Conservation (phyloP, 208 protist species). For the Blechomonas ayalai region DNA sequence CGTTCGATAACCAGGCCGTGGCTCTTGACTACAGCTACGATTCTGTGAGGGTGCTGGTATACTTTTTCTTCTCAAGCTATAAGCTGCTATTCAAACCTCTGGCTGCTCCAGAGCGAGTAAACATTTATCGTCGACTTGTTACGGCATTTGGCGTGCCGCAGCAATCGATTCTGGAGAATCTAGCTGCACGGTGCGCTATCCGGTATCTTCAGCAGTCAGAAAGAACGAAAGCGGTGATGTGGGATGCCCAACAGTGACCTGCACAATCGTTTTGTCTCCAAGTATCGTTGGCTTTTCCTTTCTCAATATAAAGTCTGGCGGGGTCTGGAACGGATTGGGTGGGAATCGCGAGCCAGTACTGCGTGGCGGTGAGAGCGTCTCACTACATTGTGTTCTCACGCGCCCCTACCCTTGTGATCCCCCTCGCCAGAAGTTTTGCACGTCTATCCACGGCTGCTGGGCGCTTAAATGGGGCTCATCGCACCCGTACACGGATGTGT, state of each 20-base stretch:
- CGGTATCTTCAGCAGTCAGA: slow-evolving; percentile 59
- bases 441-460: too few relatives aligned
- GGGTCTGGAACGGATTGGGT: too few relatives aligned
- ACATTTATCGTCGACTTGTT: slow-evolving; percentile 63
- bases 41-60: slow-evolving; percentile 62
- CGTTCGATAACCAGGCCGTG: slow-evolving; percentile 59
- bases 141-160: slow-evolving; percentile 58
- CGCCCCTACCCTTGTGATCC: too few relatives aligned
- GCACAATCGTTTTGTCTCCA: slow-evolving; percentile 1
- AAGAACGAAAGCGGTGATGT: slow-evolving; percentile 36
- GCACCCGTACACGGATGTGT: too few relatives aligned
- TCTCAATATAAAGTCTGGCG: too few relatives aligned
- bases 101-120: slow-evolving; percentile 47
- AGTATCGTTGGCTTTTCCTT: neutral
- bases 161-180: slow-evolving; percentile 51
- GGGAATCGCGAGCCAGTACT: too few relatives aligned
- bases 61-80: slow-evolving; percentile 72
- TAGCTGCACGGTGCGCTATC: slow-evolving; percentile 70
- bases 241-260: slow-evolving; percentile 21
- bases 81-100: slow-evolving; percentile 70
- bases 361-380: too few relatives aligned
- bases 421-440: too few relatives aligned
- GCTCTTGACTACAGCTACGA: slow-evolving; percentile 65
- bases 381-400: too few relatives aligned
- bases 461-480: too few relatives aligned